These are phyloP conservation scores for Parasitella parasitica DNA, from an alignment of 371 early-diverging fungal genomes.

Conservation along the genomic window DNA sequence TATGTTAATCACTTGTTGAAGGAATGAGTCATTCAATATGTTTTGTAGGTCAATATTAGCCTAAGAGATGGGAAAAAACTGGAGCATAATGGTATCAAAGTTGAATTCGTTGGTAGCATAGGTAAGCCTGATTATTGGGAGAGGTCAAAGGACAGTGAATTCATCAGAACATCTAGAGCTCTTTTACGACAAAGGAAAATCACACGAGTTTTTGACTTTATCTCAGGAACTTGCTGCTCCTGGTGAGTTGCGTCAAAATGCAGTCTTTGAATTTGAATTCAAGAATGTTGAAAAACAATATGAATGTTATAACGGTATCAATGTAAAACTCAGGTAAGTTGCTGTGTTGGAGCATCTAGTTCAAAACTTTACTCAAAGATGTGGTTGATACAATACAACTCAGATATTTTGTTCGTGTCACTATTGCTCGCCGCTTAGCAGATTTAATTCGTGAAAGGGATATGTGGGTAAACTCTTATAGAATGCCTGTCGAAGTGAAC, in stretches of 20 bases:
- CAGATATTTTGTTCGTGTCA: constrained; percentile 87
- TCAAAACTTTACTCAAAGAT: too few relatives aligned
- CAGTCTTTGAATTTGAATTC: constrained; percentile 85
- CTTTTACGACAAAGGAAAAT: constrained; percentile 93
- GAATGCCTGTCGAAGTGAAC: constrained; percentile 83
- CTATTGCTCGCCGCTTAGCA: constrained; percentile 75
- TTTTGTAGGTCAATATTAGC: constrained; percentile 82
- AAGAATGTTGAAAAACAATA: constrained; percentile 92
- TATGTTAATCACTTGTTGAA: not conserved
- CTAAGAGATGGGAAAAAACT: constrained; percentile 88
- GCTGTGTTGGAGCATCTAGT: too few relatives aligned
- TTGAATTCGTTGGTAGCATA: constrained; percentile 95
- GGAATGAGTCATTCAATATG: not conserved
- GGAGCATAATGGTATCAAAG: constrained; percentile 96
- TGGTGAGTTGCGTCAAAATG: constrained; percentile 76
- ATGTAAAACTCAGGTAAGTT: constrained; percentile 79
- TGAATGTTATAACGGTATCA: constrained; percentile 89
- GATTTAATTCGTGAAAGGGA: constrained; percentile 76
- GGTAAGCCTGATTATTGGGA: constrained; percentile 47
- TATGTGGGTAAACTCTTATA: constrained; percentile 90
- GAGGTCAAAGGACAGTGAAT: not conserved
- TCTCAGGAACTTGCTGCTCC: constrained; percentile 88
- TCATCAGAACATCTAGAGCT: constrained; percentile 60
- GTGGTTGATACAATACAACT: not conserved
- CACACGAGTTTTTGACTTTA: constrained; percentile 90